Evolutionary conservation across 2,329 filamentous ascomycete genomes (phyloP), one percentile per base, ranked within the genome.

Genomic region (Teratosphaeria pseudoeucalypti): DNA sequence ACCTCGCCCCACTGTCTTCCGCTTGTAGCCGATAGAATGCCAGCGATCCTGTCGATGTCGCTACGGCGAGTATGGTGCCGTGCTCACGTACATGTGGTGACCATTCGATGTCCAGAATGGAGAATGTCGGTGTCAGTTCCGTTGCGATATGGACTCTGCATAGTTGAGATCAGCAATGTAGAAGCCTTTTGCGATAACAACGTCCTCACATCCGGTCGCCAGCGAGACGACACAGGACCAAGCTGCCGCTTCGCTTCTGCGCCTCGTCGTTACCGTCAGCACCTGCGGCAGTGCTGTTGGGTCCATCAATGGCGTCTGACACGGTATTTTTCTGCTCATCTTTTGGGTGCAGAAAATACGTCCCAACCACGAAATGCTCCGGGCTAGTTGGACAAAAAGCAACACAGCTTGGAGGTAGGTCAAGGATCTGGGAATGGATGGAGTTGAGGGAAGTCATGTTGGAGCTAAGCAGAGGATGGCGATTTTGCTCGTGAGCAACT

Each of bases 91-190:
- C 71, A 57, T 74, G 69, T 1, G 82, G 83, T 61, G 86, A 84
- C 72, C 96, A 97, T 66, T 92, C 89, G 34, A 96, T 77, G 71
- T 96, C 92, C 57, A 96, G 81, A 32, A 96, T 63, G 14, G 62
- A 58, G 60, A 59, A 61, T 56, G 65, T 60, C 65, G 68, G 54
- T 19, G 54, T 66, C 57, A 62, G 55, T 26, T 62, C 43, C 16
- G 62, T 65, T 29, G 58, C 60, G 37, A 65, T 52, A 12, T 56
- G 63, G 12, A 60, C 66, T 52, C 66, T 68, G 11, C 47, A 34
- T 12, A 67, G 74, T 71, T 74, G 61, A 55, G 27, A 49, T 52
- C 16, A 49, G 19, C 54, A 29, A 56, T 58, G 23, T 29, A 12
- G 37, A 54, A 19, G 7, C 27, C 16, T 16, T 26, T 10, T 23